Base-by-base conservation (phyloP, 257 asterid species). In the Solanum etuberosum region DNA sequence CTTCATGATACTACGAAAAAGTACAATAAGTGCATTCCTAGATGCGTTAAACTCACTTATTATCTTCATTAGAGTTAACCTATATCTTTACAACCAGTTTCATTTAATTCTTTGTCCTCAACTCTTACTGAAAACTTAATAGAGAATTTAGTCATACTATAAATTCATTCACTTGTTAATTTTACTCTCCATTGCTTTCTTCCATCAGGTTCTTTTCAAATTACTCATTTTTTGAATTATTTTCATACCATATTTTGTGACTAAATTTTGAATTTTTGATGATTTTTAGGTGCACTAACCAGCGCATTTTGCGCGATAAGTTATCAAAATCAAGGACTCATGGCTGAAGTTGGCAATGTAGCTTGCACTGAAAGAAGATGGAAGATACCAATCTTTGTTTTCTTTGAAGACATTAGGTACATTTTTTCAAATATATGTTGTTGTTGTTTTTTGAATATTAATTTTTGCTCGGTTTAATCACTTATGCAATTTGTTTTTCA, bases 381-480 rank as follows among this genome's bases (percentile, higher is more conserved):
- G 93, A 90, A 91, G 83, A n/a, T 91, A 46, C 99, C 98, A 4
- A 57, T 95, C 87, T 89, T 90, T 6, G 98, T 94, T 67, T 91
- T 97, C 93, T 92, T 97, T 89, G 83, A 91, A 67, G 97, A 95
- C 88, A 89, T 86, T 59, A 90, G 96, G 99, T 94, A 89, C 25
- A 38, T 72, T 76, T 74, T 67, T 68, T 74, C 25, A 31, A 61
- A 38, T 43, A 63, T 13, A n/a, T n/a, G n/a, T 2, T 16, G 3
- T 76, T 34, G 3, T 2, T 48, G 21, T 12, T 68, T 11, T 34
- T 37, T 25, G 3, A 20, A 7, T 1, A 20, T 3, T 14, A 2
- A 51, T 38, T 63, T 32, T 35, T 18, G 61, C n/a, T 72, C 7
- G 29, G 1, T 42, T 65, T 34, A 25, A 15, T 86, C 38, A 51